These are phyloP conservation scores for Verticillium alfalfae DNA, from an alignment of 2,329 filamentous ascomycete species.

Conservation along the genomic window DNA sequence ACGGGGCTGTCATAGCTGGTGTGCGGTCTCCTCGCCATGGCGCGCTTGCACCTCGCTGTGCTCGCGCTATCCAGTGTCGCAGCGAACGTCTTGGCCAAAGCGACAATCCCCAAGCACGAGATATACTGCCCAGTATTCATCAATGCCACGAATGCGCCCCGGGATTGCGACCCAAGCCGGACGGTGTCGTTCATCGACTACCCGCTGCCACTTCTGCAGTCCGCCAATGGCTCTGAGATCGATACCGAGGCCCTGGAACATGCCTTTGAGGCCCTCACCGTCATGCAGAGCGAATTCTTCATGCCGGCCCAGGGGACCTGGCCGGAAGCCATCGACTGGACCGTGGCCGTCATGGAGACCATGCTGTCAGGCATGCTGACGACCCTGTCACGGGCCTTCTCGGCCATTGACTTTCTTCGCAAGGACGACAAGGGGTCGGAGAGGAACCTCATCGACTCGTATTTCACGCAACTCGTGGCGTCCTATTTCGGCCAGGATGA, in stretches of 20 bases:
- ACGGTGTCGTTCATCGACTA: slow-evolving; percentile 5
- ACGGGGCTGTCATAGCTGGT: not conserved
- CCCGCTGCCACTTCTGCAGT: not conserved
- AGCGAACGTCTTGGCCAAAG: slow-evolving; percentile 1
- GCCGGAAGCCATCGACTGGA: slow-evolving; percentile 90
- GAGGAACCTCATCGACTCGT: slow-evolving; percentile 76
- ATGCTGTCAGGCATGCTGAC: slow-evolving; percentile 68
- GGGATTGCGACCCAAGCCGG: slow-evolving; percentile 7
- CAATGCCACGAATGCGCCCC: slow-evolving; percentile 3
- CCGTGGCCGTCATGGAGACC: slow-evolving; percentile 76
- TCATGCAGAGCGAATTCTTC: slow-evolving; percentile 77
- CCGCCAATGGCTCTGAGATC: not conserved
- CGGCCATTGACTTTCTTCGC: slow-evolving; percentile 25
- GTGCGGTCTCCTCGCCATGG: not conserved
- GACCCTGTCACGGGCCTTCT: slow-evolving; percentile 60
- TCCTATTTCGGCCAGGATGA: slow-evolving; percentile 87
- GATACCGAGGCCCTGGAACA: slow-evolving; percentile 32
- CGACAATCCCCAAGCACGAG: not conserved
- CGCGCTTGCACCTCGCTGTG: not conserved
- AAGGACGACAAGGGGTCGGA: slow-evolving; percentile 41
- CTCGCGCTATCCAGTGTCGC: not conserved
- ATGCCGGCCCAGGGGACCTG: slow-evolving; percentile 72
- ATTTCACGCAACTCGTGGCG: slow-evolving; percentile 69
- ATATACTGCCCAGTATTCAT: slow-evolving; percentile 11
- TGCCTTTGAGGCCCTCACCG: slow-evolving; percentile 60